These are phyloP conservation scores for Lizonia empirigonia DNA, from an alignment of 2,329 filamentous ascomycete species.

Conservation along the genomic window DNA sequence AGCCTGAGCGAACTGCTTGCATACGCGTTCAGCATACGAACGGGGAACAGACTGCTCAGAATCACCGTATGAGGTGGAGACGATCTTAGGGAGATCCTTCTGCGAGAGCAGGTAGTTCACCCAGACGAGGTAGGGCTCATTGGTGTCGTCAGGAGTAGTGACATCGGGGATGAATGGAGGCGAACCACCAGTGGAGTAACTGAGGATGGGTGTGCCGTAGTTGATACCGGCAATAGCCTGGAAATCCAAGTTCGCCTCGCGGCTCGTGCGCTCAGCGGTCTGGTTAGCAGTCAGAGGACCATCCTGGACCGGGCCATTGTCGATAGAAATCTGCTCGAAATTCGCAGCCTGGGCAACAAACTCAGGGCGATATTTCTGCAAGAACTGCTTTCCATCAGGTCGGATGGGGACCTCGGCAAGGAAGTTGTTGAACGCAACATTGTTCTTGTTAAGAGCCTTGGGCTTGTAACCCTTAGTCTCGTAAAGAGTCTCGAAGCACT, in stretches of 20 bases:
- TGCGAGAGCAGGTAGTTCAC: constrained; percentile 64
- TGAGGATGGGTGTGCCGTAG: constrained; percentile 60
- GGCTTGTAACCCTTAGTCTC: constrained; percentile 60
- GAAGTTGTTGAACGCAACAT: constrained; percentile 57
- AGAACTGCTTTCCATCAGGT: constrained; percentile 63
- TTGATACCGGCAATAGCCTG: constrained; percentile 65
- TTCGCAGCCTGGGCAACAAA: constrained; percentile 54
- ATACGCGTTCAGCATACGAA: constrained; percentile 66
- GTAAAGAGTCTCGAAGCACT: constrained; percentile 61
- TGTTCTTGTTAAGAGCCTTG: constrained; percentile 52
- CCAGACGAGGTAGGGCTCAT: constrained; percentile 72
- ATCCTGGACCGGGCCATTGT: constrained; percentile 59
- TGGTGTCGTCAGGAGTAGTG: constrained; percentile 58
- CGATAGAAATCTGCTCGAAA: constrained; percentile 64
- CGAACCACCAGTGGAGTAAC: constrained; percentile 65
- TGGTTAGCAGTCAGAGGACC: constrained; percentile 45
- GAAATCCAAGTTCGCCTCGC: constrained; percentile 68
- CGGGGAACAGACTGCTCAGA: constrained; percentile 67
- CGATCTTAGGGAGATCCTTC: constrained; percentile 63
- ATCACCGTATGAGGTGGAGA: constrained; percentile 71
- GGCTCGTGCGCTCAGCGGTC: constrained; percentile 44
- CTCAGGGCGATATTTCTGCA: constrained; percentile 60
- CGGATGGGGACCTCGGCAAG: constrained; percentile 58
- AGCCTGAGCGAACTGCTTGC: constrained; percentile 67
- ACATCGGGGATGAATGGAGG: constrained; percentile 60